Base-by-base conservation (phyloP, 1,284 basidiomycete species). In the Tylopilus sp. region DNA sequence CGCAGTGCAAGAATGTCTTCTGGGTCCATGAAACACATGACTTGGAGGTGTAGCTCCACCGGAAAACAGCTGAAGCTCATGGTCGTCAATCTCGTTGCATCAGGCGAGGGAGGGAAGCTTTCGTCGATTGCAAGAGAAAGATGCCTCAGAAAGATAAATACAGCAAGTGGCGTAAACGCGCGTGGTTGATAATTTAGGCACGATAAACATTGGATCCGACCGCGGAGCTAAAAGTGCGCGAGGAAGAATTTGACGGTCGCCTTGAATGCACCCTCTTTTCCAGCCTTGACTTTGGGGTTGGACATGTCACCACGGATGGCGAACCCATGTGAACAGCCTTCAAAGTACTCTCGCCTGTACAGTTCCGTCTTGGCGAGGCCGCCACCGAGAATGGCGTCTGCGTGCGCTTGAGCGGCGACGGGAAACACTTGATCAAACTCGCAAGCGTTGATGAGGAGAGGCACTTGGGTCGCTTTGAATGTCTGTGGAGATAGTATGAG, bases 261-360 rank as follows among this genome's bases (percentile, higher is more conserved):
- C 61, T 77, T 78, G 68, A 84, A 83, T 1, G 82, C 73, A 29
- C 79, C 81, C 64, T 86, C 84, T 66, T 84, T 85, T 4, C 74
- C 79, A 14, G 73, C 75, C 63, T 80, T 81, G 44, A 77, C 72
- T 52, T 72, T 70, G 8, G 63, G 61, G 47, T 74, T 58, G 43
- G 61, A 65, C 57, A 57, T 19, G 14, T 69, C 62, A 54, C 76
- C 75, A 28, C 64, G 55, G 17, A 75, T 72, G 3, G 77, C 71
- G 61, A 82, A 83, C 0, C 81, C 81, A 63, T 84, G 83, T 8
- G n/a, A 17, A 11, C 52, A 53, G 8, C 64, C 46, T 15, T 19
- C 15, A 64, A 70, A 77, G 62, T 74, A 69, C 36, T 67, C 65
- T 56, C 76, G 69, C 61, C 69, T 71, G 64, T 78, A 76, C 0